Conservation (phyloP, 805 yeast species). For the Ogataea sp. region DNA sequence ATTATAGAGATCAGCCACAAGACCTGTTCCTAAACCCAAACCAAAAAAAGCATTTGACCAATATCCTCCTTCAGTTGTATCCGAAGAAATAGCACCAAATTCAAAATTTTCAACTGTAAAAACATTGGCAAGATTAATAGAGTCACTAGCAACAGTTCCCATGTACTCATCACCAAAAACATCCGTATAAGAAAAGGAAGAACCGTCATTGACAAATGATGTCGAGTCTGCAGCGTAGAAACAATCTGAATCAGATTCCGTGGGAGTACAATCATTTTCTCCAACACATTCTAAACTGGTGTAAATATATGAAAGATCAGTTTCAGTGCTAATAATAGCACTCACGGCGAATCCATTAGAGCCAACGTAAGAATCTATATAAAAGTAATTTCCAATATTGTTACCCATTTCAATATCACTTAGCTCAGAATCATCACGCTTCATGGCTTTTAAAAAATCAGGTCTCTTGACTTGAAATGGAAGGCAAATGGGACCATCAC, state of each 20-base stretch:
- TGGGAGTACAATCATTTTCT: neutral
- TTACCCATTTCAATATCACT: slow-evolving; percentile 9
- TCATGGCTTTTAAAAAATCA: neutral
- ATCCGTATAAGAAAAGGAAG: slow-evolving; percentile 7
- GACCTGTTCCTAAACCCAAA: slow-evolving; percentile 11
- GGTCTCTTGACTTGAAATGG: no score
- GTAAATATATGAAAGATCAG: slow-evolving; percentile 23
- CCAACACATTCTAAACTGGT: slow-evolving; percentile 3
- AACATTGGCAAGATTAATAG: slow-evolving; percentile 6
- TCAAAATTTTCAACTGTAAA: slow-evolving; percentile 6
- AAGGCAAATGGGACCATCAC: no score
- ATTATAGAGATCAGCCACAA: slow-evolving; percentile 16
- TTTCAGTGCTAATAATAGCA: slow-evolving; percentile 23
- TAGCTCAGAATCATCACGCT: slow-evolving; percentile 9
- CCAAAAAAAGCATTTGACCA: slow-evolving; percentile 11
- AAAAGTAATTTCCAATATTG: slow-evolving; percentile 11
- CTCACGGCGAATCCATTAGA: slow-evolving; percentile 15
- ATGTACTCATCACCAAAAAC: slow-evolving; percentile 6
- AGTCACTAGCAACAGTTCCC: slow-evolving; percentile 15
- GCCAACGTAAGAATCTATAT: slow-evolving; percentile 17
- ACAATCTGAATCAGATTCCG: slow-evolving; percentile 2
- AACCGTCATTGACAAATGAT: slow-evolving; percentile 4
- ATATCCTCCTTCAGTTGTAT: slow-evolving; percentile 6
- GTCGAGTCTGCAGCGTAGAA: slow-evolving; percentile 6
- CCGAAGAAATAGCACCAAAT: slow-evolving; percentile 14